A percentile compares a stretch with the other conserved stretches of the same genome.
Conservation (phyloP, 2,329 filamentous ascomycete genomes). For the Periconia macrospinosa region DNA sequence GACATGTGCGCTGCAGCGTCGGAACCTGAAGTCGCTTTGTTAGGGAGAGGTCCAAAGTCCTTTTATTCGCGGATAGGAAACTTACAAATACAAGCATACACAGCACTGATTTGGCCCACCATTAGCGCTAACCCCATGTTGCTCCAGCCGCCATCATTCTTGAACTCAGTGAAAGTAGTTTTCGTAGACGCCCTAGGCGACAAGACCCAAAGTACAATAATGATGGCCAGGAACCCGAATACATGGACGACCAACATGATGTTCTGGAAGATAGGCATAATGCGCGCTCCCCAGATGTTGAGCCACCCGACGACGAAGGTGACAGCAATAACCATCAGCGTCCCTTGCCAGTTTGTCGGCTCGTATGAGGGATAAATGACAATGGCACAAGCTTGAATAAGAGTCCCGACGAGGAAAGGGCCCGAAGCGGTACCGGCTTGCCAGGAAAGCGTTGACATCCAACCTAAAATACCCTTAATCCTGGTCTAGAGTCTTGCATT, state of each 20-base stretch:
- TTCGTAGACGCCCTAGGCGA: constrained; percentile 32
- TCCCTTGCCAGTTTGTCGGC: constrained; percentile 52
- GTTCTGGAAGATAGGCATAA: constrained; percentile 40
- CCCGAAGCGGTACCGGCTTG: constrained; percentile 54
- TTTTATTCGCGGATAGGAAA: no score
- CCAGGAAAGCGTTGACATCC: constrained; percentile 55
- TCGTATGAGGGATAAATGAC: constrained; percentile 47
- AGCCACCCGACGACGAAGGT: constrained; percentile 47
- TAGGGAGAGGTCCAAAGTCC: no score
- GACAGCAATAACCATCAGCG: constrained; percentile 52
- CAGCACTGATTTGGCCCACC: constrained; percentile 46
- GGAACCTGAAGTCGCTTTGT: no score
- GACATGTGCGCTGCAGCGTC: constrained; percentile 49
- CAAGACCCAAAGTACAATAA: constrained; percentile 43
- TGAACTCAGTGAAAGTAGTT: constrained; percentile 38
- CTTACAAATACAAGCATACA: constrained; percentile 39
- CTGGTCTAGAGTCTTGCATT: no score
- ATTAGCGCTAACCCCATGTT: constrained; percentile 42
- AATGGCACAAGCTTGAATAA: constrained; percentile 50
- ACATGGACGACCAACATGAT: constrained; percentile 45
- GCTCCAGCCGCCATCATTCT: constrained; percentile 44
- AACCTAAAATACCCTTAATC: no score
- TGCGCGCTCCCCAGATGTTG: constrained; percentile 40
- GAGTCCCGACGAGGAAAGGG: constrained; percentile 51
- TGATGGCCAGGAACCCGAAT: constrained; percentile 49